Evolutionary conservation across 2,329 filamentous ascomycete genomes (phyloP).

Genomic region (Sphaerostilbella broomeana): DNA sequence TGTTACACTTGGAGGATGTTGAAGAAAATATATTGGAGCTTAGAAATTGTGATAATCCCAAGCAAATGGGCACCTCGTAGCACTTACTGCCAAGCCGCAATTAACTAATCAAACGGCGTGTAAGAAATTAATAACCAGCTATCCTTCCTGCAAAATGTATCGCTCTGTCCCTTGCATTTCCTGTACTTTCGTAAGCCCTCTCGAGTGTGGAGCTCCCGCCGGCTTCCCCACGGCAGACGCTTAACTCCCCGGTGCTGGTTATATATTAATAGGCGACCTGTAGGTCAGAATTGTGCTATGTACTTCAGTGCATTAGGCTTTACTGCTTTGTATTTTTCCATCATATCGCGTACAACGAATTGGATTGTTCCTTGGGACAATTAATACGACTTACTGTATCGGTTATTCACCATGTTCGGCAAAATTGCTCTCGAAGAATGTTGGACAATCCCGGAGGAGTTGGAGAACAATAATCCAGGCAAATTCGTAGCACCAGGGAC

Average conservation of each 20-base stretch:
- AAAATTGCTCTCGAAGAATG: conserved; percentile 57
- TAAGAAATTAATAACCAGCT: too few species aligned
- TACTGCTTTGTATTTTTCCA: neutral
- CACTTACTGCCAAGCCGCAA: too few species aligned
- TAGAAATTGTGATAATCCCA: too few species aligned
- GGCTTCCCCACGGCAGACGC: neutral
- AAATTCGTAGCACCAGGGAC: conserved; percentile 39
- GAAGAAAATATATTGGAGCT: too few species aligned
- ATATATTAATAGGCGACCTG: neutral
- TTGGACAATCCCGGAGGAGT: conserved; percentile 43
- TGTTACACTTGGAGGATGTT: too few species aligned
- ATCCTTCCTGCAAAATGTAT: too few species aligned
- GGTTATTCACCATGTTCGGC: conserved; percentile 40
- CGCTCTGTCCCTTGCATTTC: too few species aligned
- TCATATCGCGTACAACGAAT: neutral
- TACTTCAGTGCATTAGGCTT: neutral
- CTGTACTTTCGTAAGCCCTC: too few species aligned
- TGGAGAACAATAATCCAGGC: conserved; percentile 56
- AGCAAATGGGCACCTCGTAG: too few species aligned
- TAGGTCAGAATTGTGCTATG: neutral
- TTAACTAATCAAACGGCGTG: too few species aligned
- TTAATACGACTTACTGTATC: neutral
- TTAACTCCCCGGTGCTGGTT: neutral
- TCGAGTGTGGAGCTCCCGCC: too few species aligned
- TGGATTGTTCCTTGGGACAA: neutral